Base-by-base conservation (phyloP, 768 basidiomycete genomes). In the Leccinum imitatum region DNA sequence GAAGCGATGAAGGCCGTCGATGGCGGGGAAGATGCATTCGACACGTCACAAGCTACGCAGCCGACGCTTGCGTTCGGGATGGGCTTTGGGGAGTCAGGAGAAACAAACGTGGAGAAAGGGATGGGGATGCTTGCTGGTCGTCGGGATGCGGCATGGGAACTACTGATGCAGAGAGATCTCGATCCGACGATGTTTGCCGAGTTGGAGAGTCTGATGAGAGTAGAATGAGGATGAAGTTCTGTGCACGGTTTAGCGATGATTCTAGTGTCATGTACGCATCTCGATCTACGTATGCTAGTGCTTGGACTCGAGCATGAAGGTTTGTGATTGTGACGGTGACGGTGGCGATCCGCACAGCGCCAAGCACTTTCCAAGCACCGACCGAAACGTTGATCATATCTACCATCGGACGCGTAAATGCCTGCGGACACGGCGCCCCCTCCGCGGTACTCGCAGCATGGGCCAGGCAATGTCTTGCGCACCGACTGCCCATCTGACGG, bases 1-100 rank as follows among this genome's bases (percentile, higher is more conserved):
- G 92, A 94, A 72, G 79, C 88, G 3, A 79, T 92, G 81, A 91
- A 91, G 71, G 75, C 91, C 37, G 75, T 94, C 57, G 91, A 94
- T 70, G 88, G 87, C 63, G 86, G 79, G 10, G 83, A 84, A 64
- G 91, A 93, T 69, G 79, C 83, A 39, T 89, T 91, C 63, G 91
- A 91, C 67, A 83, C 81, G 5, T 78, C 86, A 3, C 84, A 87
- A 63, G 73, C 84, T 19, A 75, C 76, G 19, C 78, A 78, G 53
- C 81, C 90, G 5, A 82, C 84, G 4, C 79, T 93, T 54, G 79
- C 88, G 5, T 93, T 92, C 70, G 91, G 91, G n/a, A 89, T 93
- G 82, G 91, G 90, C 14, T 92, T 88, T 67, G 84, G 87, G 1
- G 92, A 92, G 69, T 80, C 83, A 47, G 85, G 84, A 8, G 89